These are phyloP conservation scores for Penicillium goetzii DNA, from an alignment of 495 filamentous ascomycete species.

Conservation along the genomic window DNA sequence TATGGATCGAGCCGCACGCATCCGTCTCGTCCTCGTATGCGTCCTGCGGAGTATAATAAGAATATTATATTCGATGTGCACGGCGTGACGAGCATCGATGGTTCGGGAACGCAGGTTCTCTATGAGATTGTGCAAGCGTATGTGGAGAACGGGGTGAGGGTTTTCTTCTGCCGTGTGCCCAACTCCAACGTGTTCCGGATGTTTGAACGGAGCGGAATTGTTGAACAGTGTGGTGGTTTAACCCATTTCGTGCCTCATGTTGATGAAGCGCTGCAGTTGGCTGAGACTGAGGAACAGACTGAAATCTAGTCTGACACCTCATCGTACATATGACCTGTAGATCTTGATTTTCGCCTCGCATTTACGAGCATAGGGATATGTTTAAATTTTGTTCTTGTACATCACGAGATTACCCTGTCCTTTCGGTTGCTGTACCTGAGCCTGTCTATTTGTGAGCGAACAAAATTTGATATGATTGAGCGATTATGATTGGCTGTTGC, in stretches of 20 bases:
- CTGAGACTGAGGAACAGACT: slow-evolving; percentile 62
- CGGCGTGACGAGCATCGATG: slow-evolving; percentile 90
- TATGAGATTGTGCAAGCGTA: slow-evolving; percentile 85
- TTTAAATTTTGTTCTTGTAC: neutral
- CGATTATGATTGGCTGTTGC: neutral
- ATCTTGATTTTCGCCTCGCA: neutral
- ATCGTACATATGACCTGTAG: neutral
- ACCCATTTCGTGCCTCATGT: slow-evolving; percentile 80
- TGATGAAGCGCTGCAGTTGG: slow-evolving; percentile 78
- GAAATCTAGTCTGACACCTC: slow-evolving; percentile 16
- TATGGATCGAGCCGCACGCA: slow-evolving; percentile 86
- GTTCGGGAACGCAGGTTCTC: slow-evolving; percentile 88
- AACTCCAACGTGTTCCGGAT: slow-evolving; percentile 68
- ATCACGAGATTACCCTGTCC: neutral
- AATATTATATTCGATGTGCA: slow-evolving; percentile 98
- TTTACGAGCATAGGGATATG: neutral
- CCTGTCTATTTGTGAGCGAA: slow-evolving; percentile 11
- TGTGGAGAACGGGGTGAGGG: slow-evolving; percentile 67
- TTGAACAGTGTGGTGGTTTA: slow-evolving; percentile 74
- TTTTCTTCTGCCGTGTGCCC: slow-evolving; percentile 87
- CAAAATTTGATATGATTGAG: slow-evolving; percentile 3
- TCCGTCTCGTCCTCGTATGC: slow-evolving; percentile 79
- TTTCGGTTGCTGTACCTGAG: slow-evolving; percentile 5
- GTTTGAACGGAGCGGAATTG: slow-evolving; percentile 80
- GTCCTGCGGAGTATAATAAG: slow-evolving; percentile 71